phyloP scores from a whole-genome alignment of 495 filamentous ascomycete species.

The Penicillium bovifimosum region DNA sequence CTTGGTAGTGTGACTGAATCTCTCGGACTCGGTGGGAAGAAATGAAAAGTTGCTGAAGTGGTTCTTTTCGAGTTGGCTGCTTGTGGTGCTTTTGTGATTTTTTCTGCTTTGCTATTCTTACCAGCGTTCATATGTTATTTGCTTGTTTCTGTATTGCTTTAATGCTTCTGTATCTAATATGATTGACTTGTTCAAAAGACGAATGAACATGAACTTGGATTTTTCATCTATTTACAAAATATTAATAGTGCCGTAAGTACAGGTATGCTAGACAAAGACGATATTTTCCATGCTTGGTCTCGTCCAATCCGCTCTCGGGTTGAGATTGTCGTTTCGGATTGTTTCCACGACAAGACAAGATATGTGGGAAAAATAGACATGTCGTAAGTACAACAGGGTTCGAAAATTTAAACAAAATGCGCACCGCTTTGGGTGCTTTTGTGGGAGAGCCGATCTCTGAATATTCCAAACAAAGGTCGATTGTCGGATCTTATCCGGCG shows the following conservation, averaged over 20 bases:
- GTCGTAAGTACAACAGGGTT: slow-evolving; percentile 9
- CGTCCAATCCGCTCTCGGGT: slow-evolving; percentile 1
- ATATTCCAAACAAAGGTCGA: neutral
- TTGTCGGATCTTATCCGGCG: neutral
- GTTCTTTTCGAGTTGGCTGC: neutral
- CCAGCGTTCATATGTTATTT: neutral
- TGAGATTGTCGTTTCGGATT: neutral
- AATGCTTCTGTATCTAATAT: neutral
- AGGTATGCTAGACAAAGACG: neutral
- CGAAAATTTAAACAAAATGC: neutral
- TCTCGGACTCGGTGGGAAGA: slow-evolving; percentile 44
- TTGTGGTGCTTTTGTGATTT: neutral
- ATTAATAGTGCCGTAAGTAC: slow-evolving; percentile 10
- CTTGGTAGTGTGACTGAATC: slow-evolving; percentile 55
- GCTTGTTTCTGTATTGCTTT: neutral
- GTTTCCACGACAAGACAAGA: neutral
- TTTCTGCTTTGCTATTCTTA: neutral
- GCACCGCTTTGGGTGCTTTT: neutral
- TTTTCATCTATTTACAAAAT: slow-evolving; percentile 10
- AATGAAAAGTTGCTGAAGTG: slow-evolving; percentile 8
- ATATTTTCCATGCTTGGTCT: neutral
- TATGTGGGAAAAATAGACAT: neutral
- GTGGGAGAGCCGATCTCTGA: neutral
- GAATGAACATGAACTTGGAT: slow-evolving; percentile 1
- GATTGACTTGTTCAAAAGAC: neutral